Evolutionary conservation across 768 basidiomycete species (phyloP), one percentile per base, ranked within the genome.

Genomic region (Kondoa subrosea): DNA sequence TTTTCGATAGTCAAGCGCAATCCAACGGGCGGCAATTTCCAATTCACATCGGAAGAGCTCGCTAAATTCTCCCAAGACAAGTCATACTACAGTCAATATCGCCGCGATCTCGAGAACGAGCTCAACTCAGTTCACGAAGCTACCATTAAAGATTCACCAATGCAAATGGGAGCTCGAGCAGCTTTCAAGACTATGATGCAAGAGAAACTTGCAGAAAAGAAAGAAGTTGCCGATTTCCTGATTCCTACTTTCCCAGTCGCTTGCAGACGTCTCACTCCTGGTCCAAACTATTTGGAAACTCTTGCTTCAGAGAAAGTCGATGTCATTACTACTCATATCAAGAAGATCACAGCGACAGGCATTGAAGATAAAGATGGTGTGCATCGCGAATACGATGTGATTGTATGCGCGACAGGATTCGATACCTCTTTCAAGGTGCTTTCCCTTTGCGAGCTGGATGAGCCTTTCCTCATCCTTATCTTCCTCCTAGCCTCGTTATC

Each of bases 401-500:
- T 63, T 32, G n/a, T 32, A 3, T 63, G 27, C 30, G 61, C 61
- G 3, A 63, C 61, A 27, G 61, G 61, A 25, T 63, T 8, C 8
- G 40, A 50, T 50, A 8, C 21, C 12, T 21, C 40, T 50, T 50
- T 50, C 40, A n/a, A n/a, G n/a, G n/a, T n/a, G n/a, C n/a, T n/a
- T n/a, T n/a, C n/a, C n/a, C n/a, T n/a, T n/a, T n/a, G n/a, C n/a
- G n/a, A n/a, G n/a, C n/a, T n/a, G n/a, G n/a, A n/a, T n/a, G n/a
- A n/a, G n/a, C n/a, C n/a, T n/a, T n/a, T n/a, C n/a, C n/a, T n/a
- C n/a, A n/a, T n/a, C n/a, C n/a, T n/a, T n/a, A n/a, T n/a, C n/a
- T 12, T 66, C 65, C 3, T 34, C 40, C 50, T 21, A 34, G n/a
- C 56, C 69, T 21, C 65, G 66, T 32, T 69, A 67, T 40, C 67